Base-by-base conservation (phyloP, 75 land plant genomes). In the Picea glauca region DNA sequence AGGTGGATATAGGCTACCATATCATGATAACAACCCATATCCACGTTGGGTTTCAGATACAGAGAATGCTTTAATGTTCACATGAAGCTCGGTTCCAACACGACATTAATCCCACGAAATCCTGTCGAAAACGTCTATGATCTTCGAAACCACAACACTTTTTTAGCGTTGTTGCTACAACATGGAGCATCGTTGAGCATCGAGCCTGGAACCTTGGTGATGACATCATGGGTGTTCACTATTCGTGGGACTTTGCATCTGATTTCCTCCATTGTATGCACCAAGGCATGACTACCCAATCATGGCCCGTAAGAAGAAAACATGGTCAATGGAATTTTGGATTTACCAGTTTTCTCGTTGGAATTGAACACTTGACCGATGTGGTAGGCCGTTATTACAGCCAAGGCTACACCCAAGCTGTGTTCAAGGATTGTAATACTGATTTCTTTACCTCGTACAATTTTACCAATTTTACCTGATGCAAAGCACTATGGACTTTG, bases 351-450 rank as follows among this genome's bases (percentile, higher is more conserved):
- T 26, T 26, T 26, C 26, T 26, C 26, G 26, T 26, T 26, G 26
- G 26, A 26, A 26, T 26, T 26, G 26, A 26, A 26, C 26, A 26
- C 26, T 26, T 26, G 26, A 26, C 26, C 26, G 26, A 26, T 26
- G 0, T 26, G 26, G 26, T 26, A 26, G 26, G 26, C 26, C 26
- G 26, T 26, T 26, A 26, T 26, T 26, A 26, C 26, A 26, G 26
- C 26, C 26, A 26, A 26, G 26, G 26, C 26, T 26, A 0, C 26
- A 26, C 26, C 26, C 1, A 94, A 86, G 86, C 96, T 92, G 80
- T 94, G 96, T 14, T 94, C 96, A 0, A 90, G 86, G 40, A 94
- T 68, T 0, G 91, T 90, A 58, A 94, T 88, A 88, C 96, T 94
- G 15, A 93, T 79, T n/a, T 75, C 76, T 67, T 93, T 93, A 0